Evolutionary conservation across 106 monocot species (phyloP).

Genomic region (Allium cepa): DNA sequence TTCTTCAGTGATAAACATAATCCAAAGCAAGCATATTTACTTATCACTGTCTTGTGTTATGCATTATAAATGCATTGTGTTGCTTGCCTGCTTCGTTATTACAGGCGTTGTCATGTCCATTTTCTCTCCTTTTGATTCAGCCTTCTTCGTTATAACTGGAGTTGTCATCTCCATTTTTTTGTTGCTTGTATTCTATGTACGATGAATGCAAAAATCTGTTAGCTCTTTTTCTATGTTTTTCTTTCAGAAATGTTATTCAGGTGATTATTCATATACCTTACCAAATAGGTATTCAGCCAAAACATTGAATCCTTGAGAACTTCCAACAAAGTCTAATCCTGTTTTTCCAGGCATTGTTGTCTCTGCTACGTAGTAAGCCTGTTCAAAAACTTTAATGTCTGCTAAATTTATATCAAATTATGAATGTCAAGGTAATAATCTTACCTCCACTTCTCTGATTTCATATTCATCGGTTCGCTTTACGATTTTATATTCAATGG

Average conservation of each 20-base stretch:
- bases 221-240: neutral
- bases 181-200: constrained; percentile 42
- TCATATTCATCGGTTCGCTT: constrained; percentile 51
- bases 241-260: neutral
- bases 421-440: neutral
- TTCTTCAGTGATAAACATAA: too few relatives aligned
- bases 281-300: constrained; percentile 83
- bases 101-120: constrained; percentile 94
- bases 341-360: constrained; percentile 67
- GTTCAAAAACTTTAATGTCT: neutral
- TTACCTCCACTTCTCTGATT: constrained; percentile 83
- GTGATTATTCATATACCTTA: constrained; percentile 42
- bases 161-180: constrained; percentile 94
- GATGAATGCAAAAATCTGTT: neutral
- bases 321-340: constrained; percentile 58
- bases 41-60: too few relatives aligned
- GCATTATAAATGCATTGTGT: neutral
- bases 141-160: constrained; percentile 63
- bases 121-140: constrained; percentile 47
- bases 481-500: constrained; percentile 43
- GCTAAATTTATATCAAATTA: too few relatives aligned
- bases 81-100: constrained; percentile 49
- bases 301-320: constrained; percentile 72
- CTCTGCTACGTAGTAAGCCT: constrained; percentile 84
- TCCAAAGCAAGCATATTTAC: too few relatives aligned